Percentiles rank a stretch among this genome's conserved stretches.
Evolutionary conservation across 1,284 basidiomycete species (phyloP).

Genomic region (Puccinia triticina): DNA sequence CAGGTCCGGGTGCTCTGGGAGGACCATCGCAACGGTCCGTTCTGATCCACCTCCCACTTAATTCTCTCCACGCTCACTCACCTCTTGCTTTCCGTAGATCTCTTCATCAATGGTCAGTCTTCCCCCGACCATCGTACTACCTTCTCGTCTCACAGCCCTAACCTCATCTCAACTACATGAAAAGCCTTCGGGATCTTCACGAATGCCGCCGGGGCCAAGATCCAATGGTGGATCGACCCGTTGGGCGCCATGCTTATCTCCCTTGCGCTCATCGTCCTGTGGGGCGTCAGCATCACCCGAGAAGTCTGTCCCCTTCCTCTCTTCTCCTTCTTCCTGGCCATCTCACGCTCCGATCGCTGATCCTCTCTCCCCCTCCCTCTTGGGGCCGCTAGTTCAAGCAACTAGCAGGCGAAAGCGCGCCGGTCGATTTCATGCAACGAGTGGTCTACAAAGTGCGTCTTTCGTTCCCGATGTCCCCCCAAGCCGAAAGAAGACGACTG

Average conservation of each 20-base stretch:
- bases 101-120: slow-evolving; percentile 46
- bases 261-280: slow-evolving; percentile 75
- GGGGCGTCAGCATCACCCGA: slow-evolving; percentile 63
- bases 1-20: slow-evolving; percentile 94
- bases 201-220: slow-evolving; percentile 76
- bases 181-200: slow-evolving; percentile 46
- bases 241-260: slow-evolving; percentile 69
- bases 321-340: background rate
- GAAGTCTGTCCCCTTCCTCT: slow-evolving; percentile 19
- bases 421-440: slow-evolving; percentile 84
- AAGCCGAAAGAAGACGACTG: background rate
- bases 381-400: slow-evolving; percentile 72
- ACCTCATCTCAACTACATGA: background rate
- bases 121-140: no score
- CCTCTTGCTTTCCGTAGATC: background rate
- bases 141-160: background rate
- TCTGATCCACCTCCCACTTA: background rate
- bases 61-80: background rate
- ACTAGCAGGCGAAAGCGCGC: slow-evolving; percentile 86
- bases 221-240: slow-evolving; percentile 69
- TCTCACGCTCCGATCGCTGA: no score
- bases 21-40: slow-evolving; percentile 67
- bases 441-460: slow-evolving; percentile 77
- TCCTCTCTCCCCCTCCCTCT: background rate
- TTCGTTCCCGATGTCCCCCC: background rate